Percentiles rank a stretch among this genome's conserved stretches.
Evolutionary conservation across 2,329 filamentous ascomycete genomes (phyloP).

Genomic region (Scedosporium apiospermum): DNA sequence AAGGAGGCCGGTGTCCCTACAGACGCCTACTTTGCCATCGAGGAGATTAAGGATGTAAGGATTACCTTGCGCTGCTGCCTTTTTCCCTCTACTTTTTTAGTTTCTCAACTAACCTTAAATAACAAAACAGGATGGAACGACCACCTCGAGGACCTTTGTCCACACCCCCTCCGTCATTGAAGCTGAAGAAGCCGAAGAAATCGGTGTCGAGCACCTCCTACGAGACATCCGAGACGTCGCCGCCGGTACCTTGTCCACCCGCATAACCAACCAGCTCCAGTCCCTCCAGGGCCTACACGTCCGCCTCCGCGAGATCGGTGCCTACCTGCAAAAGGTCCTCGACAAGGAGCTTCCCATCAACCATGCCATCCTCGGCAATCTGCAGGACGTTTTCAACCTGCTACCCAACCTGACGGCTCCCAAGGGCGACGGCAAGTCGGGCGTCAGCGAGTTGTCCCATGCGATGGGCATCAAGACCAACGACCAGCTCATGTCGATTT

Average conservation of each 20-base stretch:
- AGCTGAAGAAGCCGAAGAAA: conserved; percentile 97
- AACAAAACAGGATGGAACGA: conserved; percentile 73
- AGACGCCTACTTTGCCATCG: conserved; percentile 97
- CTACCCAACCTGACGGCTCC: conserved; percentile 91
- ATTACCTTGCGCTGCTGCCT: neutral
- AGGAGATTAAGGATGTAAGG: conserved; percentile 97
- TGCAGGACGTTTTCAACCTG: conserved; percentile 99
- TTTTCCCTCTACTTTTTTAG: neutral
- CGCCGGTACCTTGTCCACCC: conserved; percentile 89
- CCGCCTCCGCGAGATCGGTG: conserved; percentile 86
- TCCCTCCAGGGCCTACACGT: conserved; percentile 93
- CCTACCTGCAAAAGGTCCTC: conserved; percentile 92
- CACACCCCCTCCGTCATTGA: conserved; percentile 98
- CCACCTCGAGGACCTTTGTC: conserved; percentile 93
- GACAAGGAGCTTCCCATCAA: conserved; percentile 90
- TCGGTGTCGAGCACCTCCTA: conserved; percentile 94
- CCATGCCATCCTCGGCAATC: conserved; percentile 91
- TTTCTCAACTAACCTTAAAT: conserved; percentile 7
- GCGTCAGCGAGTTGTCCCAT: conserved; percentile 72
- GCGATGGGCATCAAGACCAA: conserved; percentile 99
- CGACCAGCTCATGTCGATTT: conserved; percentile 97
- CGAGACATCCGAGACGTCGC: conserved; percentile 97
- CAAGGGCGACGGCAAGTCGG: conserved; percentile 50
- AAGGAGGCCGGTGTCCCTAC: conserved; percentile 97
- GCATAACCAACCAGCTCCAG: conserved; percentile 95